These are phyloP conservation scores for Botrytis tulipae DNA, from an alignment of 2,329 filamentous ascomycete species.

Conservation along the genomic window DNA sequence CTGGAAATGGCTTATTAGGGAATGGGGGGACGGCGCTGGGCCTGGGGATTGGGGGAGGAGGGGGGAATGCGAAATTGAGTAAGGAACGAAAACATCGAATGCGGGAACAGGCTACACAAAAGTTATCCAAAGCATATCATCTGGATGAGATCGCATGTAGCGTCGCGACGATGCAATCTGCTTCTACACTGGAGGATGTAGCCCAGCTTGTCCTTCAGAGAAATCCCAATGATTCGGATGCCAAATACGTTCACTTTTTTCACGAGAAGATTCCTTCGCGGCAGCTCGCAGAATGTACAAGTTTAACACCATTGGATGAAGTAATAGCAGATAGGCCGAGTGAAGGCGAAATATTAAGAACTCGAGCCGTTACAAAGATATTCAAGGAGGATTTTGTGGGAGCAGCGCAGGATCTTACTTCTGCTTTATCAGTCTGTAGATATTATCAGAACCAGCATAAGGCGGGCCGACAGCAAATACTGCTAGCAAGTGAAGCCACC, in stretches of 20 bases:
- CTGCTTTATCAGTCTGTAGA: constrained; percentile 54
- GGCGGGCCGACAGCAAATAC: constrained; percentile 46
- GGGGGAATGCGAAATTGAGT: constrained; percentile 65
- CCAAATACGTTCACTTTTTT: constrained; percentile 89
- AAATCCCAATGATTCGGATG: constrained; percentile 65
- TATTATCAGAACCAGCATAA: constrained; percentile 39
- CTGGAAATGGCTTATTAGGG: constrained; percentile 49
- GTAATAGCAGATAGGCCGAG: constrained; percentile 63
- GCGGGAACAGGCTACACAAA: constrained; percentile 75
- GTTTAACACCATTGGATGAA: constrained; percentile 62
- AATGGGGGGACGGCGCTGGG: constrained; percentile 52
- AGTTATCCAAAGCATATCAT: constrained; percentile 73
- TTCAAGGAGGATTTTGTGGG: constrained; percentile 74
- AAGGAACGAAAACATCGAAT: constrained; percentile 75
- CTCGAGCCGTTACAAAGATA: constrained; percentile 69
- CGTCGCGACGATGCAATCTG: constrained; percentile 79
- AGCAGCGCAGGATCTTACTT: constrained; percentile 68
- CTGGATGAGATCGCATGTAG: constrained; percentile 81
- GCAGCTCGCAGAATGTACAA: constrained; percentile 70
- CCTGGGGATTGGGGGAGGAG: constrained; percentile 55
- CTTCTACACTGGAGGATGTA: constrained; percentile 74
- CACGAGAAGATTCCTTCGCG: constrained; percentile 83
- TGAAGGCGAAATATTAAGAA: constrained; percentile 67
- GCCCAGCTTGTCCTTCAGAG: constrained; percentile 70
- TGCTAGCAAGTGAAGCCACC: constrained; percentile 45